These are phyloP conservation scores for Batkoa obscura DNA, from an alignment of 371 early-diverging fungal genomes.

Conservation along the genomic window DNA sequence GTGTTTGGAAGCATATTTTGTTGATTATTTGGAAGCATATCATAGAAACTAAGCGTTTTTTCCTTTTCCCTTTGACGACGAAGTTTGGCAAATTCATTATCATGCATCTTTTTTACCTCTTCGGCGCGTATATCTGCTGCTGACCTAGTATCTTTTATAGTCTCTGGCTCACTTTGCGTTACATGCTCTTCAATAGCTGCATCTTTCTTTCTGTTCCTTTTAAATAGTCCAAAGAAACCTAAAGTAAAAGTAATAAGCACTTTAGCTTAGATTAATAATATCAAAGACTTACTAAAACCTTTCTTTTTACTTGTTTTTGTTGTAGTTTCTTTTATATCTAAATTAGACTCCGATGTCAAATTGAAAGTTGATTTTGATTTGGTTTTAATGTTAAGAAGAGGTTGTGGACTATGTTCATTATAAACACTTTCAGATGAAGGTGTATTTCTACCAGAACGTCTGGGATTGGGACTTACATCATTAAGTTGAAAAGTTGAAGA, in stretches of 20 bases:
- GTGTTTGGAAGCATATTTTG: neutral
- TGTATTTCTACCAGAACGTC: neutral
- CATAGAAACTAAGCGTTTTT: constrained; percentile 1
- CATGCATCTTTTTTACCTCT: neutral
- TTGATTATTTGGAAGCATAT: neutral
- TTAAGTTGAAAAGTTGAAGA: neutral
- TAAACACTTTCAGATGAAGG: neutral
- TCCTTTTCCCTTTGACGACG: constrained; percentile 5
- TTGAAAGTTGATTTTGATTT: neutral
- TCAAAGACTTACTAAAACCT: constrained; percentile 4
- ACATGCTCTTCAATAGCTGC: too few relatives aligned
- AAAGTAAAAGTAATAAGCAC: neutral
- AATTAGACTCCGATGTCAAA: neutral
- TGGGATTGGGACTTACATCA: neutral
- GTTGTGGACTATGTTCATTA: neutral
- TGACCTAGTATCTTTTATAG: neutral
- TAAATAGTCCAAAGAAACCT: constrained; percentile 1
- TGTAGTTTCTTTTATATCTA: neutral
- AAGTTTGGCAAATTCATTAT: constrained; percentile 3
- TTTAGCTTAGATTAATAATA: neutral
- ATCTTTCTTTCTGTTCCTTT: constrained; percentile 4
- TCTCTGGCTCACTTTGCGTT: neutral
- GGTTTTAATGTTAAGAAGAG: neutral
- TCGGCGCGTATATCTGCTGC: constrained; percentile 3
- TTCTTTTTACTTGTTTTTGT: neutral